phyloP scores from a whole-genome alignment of 192 early-diverging fungal species.

The Pecoramyces ruminantium region DNA sequence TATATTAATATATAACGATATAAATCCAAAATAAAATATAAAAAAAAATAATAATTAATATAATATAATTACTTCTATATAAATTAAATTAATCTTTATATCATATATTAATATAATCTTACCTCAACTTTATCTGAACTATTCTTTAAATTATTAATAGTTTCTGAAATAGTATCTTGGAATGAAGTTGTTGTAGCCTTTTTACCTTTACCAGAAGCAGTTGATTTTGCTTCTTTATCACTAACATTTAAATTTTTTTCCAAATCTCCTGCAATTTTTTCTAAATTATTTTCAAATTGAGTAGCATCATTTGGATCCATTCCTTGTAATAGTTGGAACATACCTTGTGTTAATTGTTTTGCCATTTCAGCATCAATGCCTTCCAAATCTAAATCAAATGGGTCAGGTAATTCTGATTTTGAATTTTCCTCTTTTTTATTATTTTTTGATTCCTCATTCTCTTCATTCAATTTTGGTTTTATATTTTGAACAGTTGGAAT shows the following conservation, averaged over 20 bases:
- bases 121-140: slow-evolving; percentile 73
- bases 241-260: neutral
- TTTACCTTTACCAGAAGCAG: neutral
- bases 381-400: neutral
- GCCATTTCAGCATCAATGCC: slow-evolving; percentile 49
- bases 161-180: slow-evolving; percentile 76
- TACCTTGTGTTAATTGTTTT: slow-evolving; percentile 54
- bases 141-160: slow-evolving; percentile 74
- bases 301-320: neutral
- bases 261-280: neutral
- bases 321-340: slow-evolving; percentile 45
- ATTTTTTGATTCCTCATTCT: neutral
- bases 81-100: no score
- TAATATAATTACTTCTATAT: no score
- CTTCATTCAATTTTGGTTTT: neutral
- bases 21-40: no score
- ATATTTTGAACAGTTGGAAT: neutral
- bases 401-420: neutral
- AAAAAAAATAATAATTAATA: no score
- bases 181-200: slow-evolving; percentile 20
- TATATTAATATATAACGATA: no score
- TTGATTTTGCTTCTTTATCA: neutral
- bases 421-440: neutral
- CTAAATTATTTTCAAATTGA: neutral
- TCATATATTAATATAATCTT: slow-evolving; percentile 7